Conservation (phyloP, 345 rosid species). For the Sisymbrium irio region DNA sequence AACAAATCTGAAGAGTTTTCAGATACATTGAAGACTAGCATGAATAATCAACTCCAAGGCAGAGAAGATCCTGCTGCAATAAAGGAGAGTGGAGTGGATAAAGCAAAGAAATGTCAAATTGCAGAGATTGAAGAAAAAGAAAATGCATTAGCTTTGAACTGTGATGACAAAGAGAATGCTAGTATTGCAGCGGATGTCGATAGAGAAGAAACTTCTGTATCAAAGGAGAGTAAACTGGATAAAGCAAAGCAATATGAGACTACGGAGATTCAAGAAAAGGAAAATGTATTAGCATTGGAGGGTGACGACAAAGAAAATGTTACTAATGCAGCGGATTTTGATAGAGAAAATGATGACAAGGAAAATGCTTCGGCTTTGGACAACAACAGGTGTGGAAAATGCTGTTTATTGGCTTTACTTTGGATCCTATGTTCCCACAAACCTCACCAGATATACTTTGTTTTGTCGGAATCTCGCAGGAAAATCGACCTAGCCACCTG, state of each 20-base stretch:
- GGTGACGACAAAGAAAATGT: constrained; percentile 44
- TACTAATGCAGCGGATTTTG: constrained; percentile 26
- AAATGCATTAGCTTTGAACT: constrained; percentile 22
- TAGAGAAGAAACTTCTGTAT: constrained; percentile 11
- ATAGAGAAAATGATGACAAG: constrained; percentile 45
- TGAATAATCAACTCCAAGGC: background rate
- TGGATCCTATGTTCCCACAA: background rate
- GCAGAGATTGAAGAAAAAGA: constrained; percentile 32
- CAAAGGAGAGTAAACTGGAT: constrained; percentile 17
- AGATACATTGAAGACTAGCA: background rate
- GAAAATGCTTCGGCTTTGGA: constrained; percentile 52
- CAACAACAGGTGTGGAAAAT: constrained; percentile 48
- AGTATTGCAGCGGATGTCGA: constrained; percentile 14
- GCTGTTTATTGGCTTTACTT: background rate
- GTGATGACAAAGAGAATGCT: constrained; percentile 43
- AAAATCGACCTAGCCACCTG: constrained; percentile 19
- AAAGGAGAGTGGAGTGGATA: background rate
- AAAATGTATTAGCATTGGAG: constrained; percentile 22
- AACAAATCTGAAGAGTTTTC: constrained; percentile 26
- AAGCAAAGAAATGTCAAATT: constrained; percentile 17
- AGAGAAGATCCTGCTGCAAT: background rate
- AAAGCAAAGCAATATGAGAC: constrained; percentile 28
- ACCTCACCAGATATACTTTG: background rate
- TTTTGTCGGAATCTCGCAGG: constrained; percentile 36
- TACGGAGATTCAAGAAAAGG: constrained; percentile 31